A percentile compares a stretch with the other conserved stretches of the same genome.
phyloP scores from a whole-genome alignment of 192 early-diverging fungal genomes.

The Mortierella claussenii region DNA sequence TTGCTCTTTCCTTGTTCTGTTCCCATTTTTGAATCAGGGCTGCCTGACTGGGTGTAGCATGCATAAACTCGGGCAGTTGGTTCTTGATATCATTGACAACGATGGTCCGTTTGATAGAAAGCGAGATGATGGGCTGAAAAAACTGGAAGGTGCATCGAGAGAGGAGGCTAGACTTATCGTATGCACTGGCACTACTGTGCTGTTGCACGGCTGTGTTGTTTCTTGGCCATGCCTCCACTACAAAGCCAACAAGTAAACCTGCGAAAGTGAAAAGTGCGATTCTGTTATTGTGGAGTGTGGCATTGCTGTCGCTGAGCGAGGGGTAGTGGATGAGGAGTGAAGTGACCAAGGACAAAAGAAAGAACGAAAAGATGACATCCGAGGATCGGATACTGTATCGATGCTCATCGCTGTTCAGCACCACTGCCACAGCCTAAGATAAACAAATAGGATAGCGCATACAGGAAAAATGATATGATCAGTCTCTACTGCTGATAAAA shows the following conservation, averaged over 20 bases:
- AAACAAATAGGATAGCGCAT: too few relatives aligned
- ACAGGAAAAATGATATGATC: too few relatives aligned
- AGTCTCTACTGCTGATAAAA: too few relatives aligned
- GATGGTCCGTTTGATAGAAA: slow-evolving; percentile 15
- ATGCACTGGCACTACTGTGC: slow-evolving; percentile 15
- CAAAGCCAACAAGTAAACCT: slow-evolving; percentile 4
- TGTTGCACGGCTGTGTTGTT: slow-evolving; percentile 11
- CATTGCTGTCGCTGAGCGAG: too few relatives aligned
- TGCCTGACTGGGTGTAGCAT: background rate
- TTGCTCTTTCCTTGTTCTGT: background rate
- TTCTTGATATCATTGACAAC: slow-evolving; percentile 16
- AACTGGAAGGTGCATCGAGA: slow-evolving; percentile 19
- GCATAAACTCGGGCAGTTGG: slow-evolving; percentile 18
- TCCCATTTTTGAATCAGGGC: slow-evolving; percentile 4
- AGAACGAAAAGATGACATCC: slow-evolving; percentile 21
- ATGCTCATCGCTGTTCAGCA: slow-evolving; percentile 19
- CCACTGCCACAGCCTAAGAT: slow-evolving; percentile 11
- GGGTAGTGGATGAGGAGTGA: too few relatives aligned
- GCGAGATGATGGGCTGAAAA: slow-evolving; percentile 28
- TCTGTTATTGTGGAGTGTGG: too few relatives aligned
- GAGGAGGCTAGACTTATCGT: slow-evolving; percentile 33
- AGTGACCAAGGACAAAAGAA: background rate
- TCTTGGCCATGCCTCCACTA: slow-evolving; percentile 37
- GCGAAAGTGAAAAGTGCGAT: too few relatives aligned
- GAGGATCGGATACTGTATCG: slow-evolving; percentile 30